Evolutionary conservation across 305 asterid species (phyloP).

Genomic region (Caryopteris hybrid): DNA sequence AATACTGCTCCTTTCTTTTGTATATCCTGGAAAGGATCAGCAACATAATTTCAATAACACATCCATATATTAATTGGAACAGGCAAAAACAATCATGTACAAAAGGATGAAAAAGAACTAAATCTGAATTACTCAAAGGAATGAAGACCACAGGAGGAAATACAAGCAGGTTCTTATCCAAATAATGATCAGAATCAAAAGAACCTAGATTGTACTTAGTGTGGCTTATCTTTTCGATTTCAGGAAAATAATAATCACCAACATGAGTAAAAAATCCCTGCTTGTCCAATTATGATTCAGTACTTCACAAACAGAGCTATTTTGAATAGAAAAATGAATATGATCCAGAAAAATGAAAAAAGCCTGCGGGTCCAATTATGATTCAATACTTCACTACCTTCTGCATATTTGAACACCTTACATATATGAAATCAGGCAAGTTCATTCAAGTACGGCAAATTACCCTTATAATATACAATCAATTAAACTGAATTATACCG

Average conservation of each 20-base stretch:
- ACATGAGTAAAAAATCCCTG: neutral
- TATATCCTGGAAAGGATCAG: constrained; percentile 57
- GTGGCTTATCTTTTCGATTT: neutral
- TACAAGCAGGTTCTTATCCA: neutral
- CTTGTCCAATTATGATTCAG: neutral
- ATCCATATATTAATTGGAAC: neutral
- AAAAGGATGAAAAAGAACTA: neutral
- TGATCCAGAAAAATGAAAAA: neutral
- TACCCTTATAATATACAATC: neutral
- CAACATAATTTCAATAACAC: neutral
- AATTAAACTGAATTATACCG: neutral
- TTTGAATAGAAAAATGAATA: neutral
- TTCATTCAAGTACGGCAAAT: neutral
- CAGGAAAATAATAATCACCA: neutral
- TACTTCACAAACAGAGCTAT: neutral
- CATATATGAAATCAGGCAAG: neutral
- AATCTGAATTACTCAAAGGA: neutral
- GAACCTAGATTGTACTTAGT: neutral
- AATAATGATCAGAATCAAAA: neutral
- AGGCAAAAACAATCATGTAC: neutral
- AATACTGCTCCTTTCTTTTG: constrained; percentile 88
- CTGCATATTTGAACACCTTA: neutral
- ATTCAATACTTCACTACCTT: neutral
- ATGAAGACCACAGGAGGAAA: neutral
- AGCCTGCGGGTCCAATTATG: too few relatives aligned